phyloP scores from a whole-genome alignment of 805 yeast species.

The Priceomyces fermenticarens region DNA sequence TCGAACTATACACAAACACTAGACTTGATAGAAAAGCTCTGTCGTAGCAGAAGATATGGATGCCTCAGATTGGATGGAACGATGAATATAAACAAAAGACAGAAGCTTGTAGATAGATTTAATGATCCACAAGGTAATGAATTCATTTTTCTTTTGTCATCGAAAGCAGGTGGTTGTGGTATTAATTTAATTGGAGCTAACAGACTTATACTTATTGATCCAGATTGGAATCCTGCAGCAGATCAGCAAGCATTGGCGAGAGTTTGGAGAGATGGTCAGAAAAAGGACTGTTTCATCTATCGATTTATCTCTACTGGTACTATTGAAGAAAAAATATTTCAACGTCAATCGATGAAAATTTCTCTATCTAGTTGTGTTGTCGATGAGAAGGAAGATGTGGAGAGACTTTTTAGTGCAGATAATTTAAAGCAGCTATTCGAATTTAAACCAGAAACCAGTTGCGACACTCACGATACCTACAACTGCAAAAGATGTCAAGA shows the following conservation, averaged over 20 bases:
- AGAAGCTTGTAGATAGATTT: constrained; percentile 84
- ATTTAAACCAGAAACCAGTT: constrained; percentile 61
- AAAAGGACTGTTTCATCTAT: constrained; percentile 92
- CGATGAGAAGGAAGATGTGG: constrained; percentile 94
- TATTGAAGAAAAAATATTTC: constrained; percentile 94
- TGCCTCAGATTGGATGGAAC: constrained; percentile 86
- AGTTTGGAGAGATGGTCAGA: constrained; percentile 99
- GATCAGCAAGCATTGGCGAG: constrained; percentile 98
- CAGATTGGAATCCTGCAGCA: constrained; percentile 98
- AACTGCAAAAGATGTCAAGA: constrained; percentile 75
- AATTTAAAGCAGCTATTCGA: constrained; percentile 72
- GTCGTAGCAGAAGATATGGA: constrained; percentile 74
- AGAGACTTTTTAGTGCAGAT: constrained; percentile 83
- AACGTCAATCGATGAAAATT: constrained; percentile 91
- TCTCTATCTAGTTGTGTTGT: constrained; percentile 94
- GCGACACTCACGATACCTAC: constrained; percentile 92
- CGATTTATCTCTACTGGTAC: constrained; percentile 93
- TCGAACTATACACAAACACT: constrained; percentile 94
- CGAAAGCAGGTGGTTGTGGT: constrained; percentile 99
- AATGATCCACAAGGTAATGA: constrained; percentile 88
- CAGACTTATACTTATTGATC: constrained; percentile 79
- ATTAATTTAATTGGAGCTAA: constrained; percentile 96
- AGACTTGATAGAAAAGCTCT: constrained; percentile 84
- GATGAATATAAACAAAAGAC: constrained; percentile 87
- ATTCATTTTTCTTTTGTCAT: constrained; percentile 82